phyloP scores from a whole-genome alignment of 495 filamentous ascomycete genomes.

The Hypoxylon trugodes region DNA sequence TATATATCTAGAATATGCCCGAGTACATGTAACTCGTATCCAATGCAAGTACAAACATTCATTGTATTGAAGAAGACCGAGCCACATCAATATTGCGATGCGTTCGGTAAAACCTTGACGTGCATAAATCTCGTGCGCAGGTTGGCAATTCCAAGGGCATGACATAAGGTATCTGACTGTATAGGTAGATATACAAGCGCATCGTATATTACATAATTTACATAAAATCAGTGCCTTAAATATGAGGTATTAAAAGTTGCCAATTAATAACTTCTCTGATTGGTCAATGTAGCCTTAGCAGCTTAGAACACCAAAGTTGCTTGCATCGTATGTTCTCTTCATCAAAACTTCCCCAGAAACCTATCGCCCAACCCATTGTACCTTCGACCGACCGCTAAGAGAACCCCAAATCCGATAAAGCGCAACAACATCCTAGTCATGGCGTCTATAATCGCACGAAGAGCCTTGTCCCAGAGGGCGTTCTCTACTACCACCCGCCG shows the following conservation, averaged over 20 bases:
- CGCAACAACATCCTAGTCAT: slow-evolving; percentile 43
- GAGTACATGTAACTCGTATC: too few species aligned
- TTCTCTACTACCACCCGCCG: slow-evolving; percentile 58
- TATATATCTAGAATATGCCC: too few species aligned
- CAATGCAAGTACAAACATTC: too few species aligned
- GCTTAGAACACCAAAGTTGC: background rate
- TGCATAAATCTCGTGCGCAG: too few species aligned
- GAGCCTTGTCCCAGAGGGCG: slow-evolving; percentile 45
- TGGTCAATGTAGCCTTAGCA: slow-evolving; percentile 30
- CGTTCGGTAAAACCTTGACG: too few species aligned
- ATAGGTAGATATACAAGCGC: too few species aligned
- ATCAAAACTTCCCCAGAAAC: slow-evolving; percentile 11
- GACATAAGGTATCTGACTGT: too few species aligned
- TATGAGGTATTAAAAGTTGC: slow-evolving; percentile 29
- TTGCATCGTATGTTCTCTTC: slow-evolving; percentile 30
- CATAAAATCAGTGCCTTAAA: slow-evolving; percentile 19
- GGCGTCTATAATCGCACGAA: slow-evolving; percentile 58
- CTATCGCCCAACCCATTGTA: background rate
- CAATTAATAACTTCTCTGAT: slow-evolving; percentile 7
- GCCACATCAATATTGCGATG: too few species aligned
- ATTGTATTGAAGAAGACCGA: too few species aligned
- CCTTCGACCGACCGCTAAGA: background rate
- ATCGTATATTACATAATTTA: too few species aligned
- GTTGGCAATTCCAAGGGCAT: too few species aligned
- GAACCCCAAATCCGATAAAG: background rate